Percentiles rank a stretch among this genome's conserved stretches.
phyloP scores from a whole-genome alignment of 2,329 filamentous ascomycete genomes.

The Mollisia scopiformis region DNA sequence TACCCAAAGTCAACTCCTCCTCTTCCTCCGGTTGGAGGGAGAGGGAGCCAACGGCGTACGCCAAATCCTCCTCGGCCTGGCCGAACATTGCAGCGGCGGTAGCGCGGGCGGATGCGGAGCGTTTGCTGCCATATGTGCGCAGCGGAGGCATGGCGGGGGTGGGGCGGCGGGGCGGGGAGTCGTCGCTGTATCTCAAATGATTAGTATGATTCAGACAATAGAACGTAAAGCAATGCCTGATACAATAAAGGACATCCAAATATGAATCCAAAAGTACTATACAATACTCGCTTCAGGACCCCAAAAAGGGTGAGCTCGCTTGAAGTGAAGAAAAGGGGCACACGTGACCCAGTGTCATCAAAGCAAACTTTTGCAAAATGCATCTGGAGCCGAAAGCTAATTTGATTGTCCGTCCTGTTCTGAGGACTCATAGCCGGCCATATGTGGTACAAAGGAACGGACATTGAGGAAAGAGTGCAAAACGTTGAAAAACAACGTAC shows the following conservation, averaged over 20 bases:
- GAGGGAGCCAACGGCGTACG: not conserved
- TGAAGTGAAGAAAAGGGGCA: not conserved
- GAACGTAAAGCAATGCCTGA: not conserved
- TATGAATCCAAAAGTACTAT: not conserved
- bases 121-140: conserved; percentile 12
- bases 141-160: not conserved
- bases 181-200: not conserved
- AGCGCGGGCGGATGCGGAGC: not conserved
- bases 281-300: not conserved
- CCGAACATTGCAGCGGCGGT: conserved; percentile 8
- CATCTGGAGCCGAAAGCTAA: not conserved
- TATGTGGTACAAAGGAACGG: not conserved
- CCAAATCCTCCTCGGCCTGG: not conserved
- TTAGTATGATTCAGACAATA: not conserved
- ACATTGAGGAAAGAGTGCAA: not conserved
- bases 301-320: not conserved
- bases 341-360: not conserved
- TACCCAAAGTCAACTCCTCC: not conserved
- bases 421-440: not conserved
- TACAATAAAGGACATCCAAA: not conserved
- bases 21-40: not conserved
- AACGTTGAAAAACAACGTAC: not conserved
- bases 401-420: not conserved
- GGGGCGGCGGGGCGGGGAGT: not conserved
- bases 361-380: not conserved